Evolutionary conservation across 1,284 basidiomycete species (phyloP).

Genomic region (Sporisorium exsertum): DNA sequence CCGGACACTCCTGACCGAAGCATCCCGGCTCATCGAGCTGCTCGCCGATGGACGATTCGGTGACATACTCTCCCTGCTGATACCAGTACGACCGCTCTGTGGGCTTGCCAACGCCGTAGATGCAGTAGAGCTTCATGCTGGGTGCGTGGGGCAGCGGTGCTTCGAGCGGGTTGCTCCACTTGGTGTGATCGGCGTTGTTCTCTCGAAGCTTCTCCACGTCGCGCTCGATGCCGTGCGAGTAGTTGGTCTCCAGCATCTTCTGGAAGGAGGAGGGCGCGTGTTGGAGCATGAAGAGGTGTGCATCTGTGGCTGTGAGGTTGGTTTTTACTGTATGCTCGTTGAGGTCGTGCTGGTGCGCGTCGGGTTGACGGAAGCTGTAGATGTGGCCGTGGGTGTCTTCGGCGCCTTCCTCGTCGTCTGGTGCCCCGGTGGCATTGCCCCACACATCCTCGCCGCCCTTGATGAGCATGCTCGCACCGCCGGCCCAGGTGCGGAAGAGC

Average conservation of each 20-base stretch:
- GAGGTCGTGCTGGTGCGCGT: constrained; percentile 34
- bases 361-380: constrained; percentile 79
- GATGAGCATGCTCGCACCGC: constrained; percentile 77
- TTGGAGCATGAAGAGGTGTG: constrained; percentile 82
- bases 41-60: constrained; percentile 39
- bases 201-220: constrained; percentile 71
- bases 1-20: constrained; percentile 38
- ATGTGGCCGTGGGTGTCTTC: constrained; percentile 76
- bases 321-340: constrained; percentile 40
- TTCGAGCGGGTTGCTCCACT: constrained; percentile 95
- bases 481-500: constrained; percentile 94
- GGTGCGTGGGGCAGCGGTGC: constrained; percentile 83
- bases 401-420: constrained; percentile 54
- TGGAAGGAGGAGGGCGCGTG: constrained; percentile 85
- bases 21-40: constrained; percentile 39
- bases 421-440: constrained; percentile 76
- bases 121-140: constrained; percentile 90
- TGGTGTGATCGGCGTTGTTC: constrained; percentile 68
- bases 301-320: constrained; percentile 80
- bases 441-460: constrained; percentile 91
- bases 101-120: constrained; percentile 95
- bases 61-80: constrained; percentile 54
- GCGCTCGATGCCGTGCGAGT: constrained; percentile 91
- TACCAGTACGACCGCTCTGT: constrained; percentile 79
- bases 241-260: constrained; percentile 88